phyloP scores from a whole-genome alignment of 805 yeast species.

The Wickerhamia fluorescens region DNA sequence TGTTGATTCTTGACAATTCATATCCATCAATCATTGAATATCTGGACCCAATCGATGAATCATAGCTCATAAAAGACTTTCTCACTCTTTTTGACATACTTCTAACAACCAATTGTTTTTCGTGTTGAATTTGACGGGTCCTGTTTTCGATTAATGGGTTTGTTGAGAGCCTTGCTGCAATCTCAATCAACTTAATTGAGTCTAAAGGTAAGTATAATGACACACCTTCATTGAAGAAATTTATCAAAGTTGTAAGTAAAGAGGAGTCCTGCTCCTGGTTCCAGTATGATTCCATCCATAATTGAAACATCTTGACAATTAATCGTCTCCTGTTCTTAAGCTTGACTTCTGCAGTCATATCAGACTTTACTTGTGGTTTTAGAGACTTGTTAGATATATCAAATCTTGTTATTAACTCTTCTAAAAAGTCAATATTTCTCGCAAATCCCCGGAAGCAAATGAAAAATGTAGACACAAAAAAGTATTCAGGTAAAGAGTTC shows the following conservation, averaged over 20 bases:
- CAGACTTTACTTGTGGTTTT: constrained; percentile 6
- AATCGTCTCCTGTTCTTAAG: constrained; percentile 57
- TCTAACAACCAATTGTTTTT: constrained; percentile 46
- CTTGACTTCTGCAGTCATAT: constrained; percentile 22
- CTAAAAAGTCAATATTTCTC: constrained; percentile 57
- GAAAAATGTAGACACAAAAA: constrained; percentile 68
- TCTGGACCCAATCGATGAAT: constrained; percentile 17
- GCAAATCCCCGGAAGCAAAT: constrained; percentile 71
- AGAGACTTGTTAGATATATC: constrained; percentile 37
- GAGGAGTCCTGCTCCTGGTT: constrained; percentile 52
- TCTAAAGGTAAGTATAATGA: constrained; percentile 57
- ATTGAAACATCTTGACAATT: constrained; percentile 61
- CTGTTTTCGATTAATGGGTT: constrained; percentile 42
- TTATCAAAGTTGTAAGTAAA: constrained; percentile 61
- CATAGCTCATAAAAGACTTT: constrained; percentile 22
- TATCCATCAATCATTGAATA: constrained; percentile 52
- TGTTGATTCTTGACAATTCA: constrained; percentile 44
- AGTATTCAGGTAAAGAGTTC: constrained; percentile 53
- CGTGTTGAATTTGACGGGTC: constrained; percentile 7
- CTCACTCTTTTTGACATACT: constrained; percentile 29
- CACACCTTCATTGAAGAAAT: constrained; percentile 76
- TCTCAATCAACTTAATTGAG: constrained; percentile 51
- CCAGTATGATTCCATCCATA: constrained; percentile 94
- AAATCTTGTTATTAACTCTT: constrained; percentile 59
- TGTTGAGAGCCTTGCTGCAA: constrained; percentile 54